Percentiles rank a stretch among this genome's conserved stretches.
phyloP scores from a whole-genome alignment of 139 green algal genomes.

The Chloropicon primus region DNA sequence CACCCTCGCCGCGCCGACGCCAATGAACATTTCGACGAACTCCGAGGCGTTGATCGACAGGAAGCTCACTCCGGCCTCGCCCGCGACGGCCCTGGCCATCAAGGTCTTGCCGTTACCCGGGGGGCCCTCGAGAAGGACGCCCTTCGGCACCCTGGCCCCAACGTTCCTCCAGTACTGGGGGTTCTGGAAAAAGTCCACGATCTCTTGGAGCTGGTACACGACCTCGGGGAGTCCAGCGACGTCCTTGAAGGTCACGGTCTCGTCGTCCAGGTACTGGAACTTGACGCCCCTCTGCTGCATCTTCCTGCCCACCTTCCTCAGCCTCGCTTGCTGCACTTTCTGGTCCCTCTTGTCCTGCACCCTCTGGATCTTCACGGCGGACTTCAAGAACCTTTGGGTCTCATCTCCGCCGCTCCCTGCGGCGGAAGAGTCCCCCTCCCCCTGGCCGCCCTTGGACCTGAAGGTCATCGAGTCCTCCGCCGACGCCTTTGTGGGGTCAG shows the following conservation, averaged over 20 bases:
- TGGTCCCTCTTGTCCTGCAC: conserved; percentile 1
- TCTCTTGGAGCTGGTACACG: conserved; percentile 27
- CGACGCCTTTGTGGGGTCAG: background rate
- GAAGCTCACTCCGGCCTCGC: conserved; percentile 83
- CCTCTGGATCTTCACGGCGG: background rate
- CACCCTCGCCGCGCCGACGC: conserved; percentile 75
- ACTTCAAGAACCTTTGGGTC: background rate
- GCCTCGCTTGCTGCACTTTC: background rate
- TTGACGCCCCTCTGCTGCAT: background rate
- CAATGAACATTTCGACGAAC: conserved; percentile 99
- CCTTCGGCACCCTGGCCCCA: conserved; percentile 6
- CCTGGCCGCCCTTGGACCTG: background rate
- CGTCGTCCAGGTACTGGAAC: conserved; percentile 24
- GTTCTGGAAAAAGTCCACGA: conserved; percentile 20
- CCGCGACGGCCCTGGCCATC: conserved; percentile 66
- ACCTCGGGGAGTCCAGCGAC: conserved; percentile 66
- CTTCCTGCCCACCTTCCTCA: conserved; percentile 1
- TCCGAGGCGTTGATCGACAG: conserved; percentile 80
- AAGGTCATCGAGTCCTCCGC: background rate
- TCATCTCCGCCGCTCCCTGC: background rate
- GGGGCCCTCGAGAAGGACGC: conserved; percentile 41
- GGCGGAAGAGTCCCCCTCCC: background rate
- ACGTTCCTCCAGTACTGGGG: conserved; percentile 11
- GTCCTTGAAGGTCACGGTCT: conserved; percentile 78
- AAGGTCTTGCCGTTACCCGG: conserved; percentile 78